A percentile compares a stretch with the other conserved stretches of the same genome.
phyloP scores from a whole-genome alignment of 179 eudicot genomes.

The Silene vulgaris region DNA sequence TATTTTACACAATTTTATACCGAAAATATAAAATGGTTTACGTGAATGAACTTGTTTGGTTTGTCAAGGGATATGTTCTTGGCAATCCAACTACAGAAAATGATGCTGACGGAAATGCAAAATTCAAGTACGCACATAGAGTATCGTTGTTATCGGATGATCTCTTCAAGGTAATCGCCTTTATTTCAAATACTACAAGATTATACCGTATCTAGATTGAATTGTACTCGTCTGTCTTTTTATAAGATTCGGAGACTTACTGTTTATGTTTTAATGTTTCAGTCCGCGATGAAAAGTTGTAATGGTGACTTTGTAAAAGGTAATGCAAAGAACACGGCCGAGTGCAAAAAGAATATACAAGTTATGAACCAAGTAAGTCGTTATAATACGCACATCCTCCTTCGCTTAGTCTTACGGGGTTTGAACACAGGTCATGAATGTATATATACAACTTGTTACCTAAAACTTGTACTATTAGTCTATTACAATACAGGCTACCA shows the following conservation, averaged over 20 bases:
- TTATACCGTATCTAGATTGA: neutral
- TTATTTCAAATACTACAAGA: neutral
- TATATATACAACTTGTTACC: neutral
- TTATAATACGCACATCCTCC: neutral
- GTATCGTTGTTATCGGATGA: conserved; percentile 19
- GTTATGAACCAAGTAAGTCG: conserved; percentile 1
- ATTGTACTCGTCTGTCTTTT: too few relatives aligned
- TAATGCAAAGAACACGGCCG: neutral
- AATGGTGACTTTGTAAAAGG: conserved; percentile 6
- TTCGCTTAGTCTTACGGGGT: neutral
- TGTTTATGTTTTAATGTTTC: neutral
- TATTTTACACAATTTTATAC: too few relatives aligned
- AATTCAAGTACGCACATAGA: neutral
- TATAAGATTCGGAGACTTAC: too few relatives aligned
- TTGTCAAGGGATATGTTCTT: conserved; percentile 17
- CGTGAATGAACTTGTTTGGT: neutral
- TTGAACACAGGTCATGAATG: too few relatives aligned
- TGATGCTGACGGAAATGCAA: neutral
- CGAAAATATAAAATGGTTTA: too few relatives aligned
- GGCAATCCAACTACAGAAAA: conserved; percentile 11
- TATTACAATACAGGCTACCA: neutral
- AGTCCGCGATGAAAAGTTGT: conserved; percentile 13
- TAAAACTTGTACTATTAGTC: neutral
- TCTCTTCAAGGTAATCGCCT: conserved; percentile 17
- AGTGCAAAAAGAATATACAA: conserved; percentile 6